These are phyloP conservation scores for Cinchona pubescens DNA, from an alignment of 257 asterid genomes.

Conservation along the genomic window DNA sequence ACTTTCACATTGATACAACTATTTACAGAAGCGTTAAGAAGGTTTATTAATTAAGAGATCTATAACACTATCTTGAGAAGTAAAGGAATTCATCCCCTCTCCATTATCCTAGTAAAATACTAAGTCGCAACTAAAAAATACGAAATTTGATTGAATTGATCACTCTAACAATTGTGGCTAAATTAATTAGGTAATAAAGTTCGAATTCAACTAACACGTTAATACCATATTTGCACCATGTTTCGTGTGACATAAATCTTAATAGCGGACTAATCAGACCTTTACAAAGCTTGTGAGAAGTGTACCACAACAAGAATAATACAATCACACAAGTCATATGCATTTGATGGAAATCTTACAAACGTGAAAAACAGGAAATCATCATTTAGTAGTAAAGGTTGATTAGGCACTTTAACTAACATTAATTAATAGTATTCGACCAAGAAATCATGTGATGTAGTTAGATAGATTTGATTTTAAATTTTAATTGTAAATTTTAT, in stretches of 20 bases:
- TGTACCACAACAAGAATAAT: background rate
- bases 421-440: background rate
- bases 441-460: background rate
- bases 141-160: no score
- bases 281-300: background rate
- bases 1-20: no score
- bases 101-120: background rate
- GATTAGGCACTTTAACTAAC: background rate
- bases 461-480: no score
- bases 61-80: conserved; percentile 19
- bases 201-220: no score
- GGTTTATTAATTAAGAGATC: no score
- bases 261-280: background rate
- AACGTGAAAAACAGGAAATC: background rate
- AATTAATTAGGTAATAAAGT: no score
- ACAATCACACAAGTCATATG: background rate
- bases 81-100: background rate
- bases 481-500: no score
- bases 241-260: background rate
- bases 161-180: no score
- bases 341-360: background rate
- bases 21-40: no score
- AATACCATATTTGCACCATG: background rate
- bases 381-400: no score
- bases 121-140: no score